A percentile compares a stretch with the other conserved stretches of the same genome.
phyloP scores from a whole-genome alignment of 1,139 yeast species.

The Yamadazyma atmosphaerica region DNA sequence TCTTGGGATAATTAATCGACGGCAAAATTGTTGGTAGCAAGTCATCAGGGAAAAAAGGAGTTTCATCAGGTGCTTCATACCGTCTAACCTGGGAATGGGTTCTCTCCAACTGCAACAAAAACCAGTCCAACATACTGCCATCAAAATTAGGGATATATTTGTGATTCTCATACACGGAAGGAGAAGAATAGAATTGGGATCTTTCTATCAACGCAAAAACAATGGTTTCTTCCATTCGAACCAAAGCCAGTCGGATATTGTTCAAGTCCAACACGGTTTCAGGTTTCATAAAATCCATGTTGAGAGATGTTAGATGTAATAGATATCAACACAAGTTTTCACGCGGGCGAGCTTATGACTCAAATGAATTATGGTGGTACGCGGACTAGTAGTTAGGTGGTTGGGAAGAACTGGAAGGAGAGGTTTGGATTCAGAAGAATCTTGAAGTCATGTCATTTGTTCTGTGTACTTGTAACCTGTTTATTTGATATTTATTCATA shows the following conservation, averaged over 20 bases:
- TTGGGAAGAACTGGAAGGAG: not conserved
- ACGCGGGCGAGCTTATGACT: no score
- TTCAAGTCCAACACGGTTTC: slow-evolving; percentile 76
- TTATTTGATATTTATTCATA: no score
- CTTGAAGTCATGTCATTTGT: no score
- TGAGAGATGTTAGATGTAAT: slow-evolving; percentile 7
- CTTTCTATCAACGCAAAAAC: slow-evolving; percentile 91
- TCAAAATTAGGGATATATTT: slow-evolving; percentile 68
- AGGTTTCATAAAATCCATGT: slow-evolving; percentile 85
- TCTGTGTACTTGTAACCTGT: no score
- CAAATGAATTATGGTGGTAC: no score
- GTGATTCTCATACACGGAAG: slow-evolving; percentile 66
- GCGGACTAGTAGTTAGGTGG: not conserved
- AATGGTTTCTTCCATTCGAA: slow-evolving; percentile 95
- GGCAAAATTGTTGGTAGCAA: slow-evolving; percentile 75
- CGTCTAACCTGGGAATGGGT: slow-evolving; percentile 85
- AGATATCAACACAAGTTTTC: no score
- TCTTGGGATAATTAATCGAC: slow-evolving; percentile 71
- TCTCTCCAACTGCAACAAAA: slow-evolving; percentile 71
- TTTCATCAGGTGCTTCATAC: slow-evolving; percentile 92
- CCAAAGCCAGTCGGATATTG: slow-evolving; percentile 81
- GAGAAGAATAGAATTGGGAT: slow-evolving; percentile 79
- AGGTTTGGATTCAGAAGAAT: no score
- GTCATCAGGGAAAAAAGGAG: slow-evolving; percentile 80
- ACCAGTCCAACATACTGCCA: slow-evolving; percentile 88